These are phyloP conservation scores for Casaregolazyma suthepensis DNA, from an alignment of 1,139 yeast species.

Conservation along the genomic window DNA sequence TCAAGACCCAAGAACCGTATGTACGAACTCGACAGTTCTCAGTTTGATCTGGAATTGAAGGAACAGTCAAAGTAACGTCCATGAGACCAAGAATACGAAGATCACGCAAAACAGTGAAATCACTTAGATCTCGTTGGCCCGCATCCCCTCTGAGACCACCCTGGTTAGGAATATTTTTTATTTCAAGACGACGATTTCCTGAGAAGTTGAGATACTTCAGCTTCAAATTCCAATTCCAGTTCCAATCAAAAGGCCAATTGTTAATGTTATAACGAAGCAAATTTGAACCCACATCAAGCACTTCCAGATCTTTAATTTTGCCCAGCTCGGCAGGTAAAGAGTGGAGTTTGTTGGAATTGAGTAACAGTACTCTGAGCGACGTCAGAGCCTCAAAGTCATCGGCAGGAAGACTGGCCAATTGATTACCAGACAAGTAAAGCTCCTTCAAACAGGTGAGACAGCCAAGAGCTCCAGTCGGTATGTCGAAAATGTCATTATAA, in stretches of 20 bases:
- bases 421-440: conserved; percentile 81
- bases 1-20: conserved; percentile 76
- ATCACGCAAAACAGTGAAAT: conserved; percentile 66
- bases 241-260: conserved; percentile 96
- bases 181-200: conserved; percentile 88
- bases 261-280: conserved; percentile 85
- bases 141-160: conserved; percentile 22
- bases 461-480: conserved; percentile 66
- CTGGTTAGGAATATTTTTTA: conserved; percentile 54
- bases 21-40: conserved; percentile 83
- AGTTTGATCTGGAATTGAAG: conserved; percentile 80
- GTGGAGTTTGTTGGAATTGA: conserved; percentile 80
- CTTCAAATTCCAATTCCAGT: conserved; percentile 83
- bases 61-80: conserved; percentile 88
- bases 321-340: conserved; percentile 88
- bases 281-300: conserved; percentile 88
- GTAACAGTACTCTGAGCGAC: conserved; percentile 53
- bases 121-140: conserved; percentile 53
- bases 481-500: conserved; percentile 76
- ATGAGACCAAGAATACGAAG: conserved; percentile 76
- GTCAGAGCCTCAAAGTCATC: conserved; percentile 70
- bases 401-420: conserved; percentile 69
- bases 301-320: conserved; percentile 55
- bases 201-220: conserved; percentile 80
- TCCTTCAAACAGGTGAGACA: conserved; percentile 54